phyloP scores from a whole-genome alignment of 2,329 filamentous ascomycete genomes.

The Nigrospora sphaerica region DNA sequence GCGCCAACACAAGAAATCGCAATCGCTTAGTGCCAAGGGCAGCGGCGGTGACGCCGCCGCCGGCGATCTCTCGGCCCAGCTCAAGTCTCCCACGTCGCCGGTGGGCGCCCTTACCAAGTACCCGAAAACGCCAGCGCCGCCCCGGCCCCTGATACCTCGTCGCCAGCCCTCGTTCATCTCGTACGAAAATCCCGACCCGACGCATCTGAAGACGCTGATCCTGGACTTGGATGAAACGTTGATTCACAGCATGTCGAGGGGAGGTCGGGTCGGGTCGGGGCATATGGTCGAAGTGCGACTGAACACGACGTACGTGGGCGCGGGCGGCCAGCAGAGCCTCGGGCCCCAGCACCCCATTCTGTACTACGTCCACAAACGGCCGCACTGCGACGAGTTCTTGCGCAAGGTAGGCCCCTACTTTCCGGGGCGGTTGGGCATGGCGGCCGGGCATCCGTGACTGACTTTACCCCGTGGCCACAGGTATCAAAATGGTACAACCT shows the following conservation, averaged over 20 bases:
- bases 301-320: constrained; percentile 62
- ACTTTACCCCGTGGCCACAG: constrained; percentile 29
- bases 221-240: constrained; percentile 94
- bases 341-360: constrained; percentile 92
- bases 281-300: constrained; percentile 99
- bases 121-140: constrained; percentile 81
- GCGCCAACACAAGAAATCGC: constrained; percentile 61
- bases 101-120: constrained; percentile 76
- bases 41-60: constrained; percentile 26
- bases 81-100: constrained; percentile 92
- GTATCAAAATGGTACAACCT: constrained; percentile 98
- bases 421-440: background rate
- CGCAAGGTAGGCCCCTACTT: constrained; percentile 54
- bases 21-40: constrained; percentile 38
- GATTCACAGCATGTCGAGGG: constrained; percentile 97
- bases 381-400: constrained; percentile 93
- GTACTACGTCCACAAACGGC: constrained; percentile 98
- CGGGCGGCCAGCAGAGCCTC: constrained; percentile 57
- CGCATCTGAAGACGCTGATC: constrained; percentile 85
- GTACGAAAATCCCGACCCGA: constrained; percentile 41
- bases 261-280: constrained; percentile 88
- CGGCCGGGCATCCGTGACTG: background rate
- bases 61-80: constrained; percentile 63
- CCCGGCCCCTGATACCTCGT: constrained; percentile 80
- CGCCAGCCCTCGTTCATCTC: constrained; percentile 84